A percentile compares a stretch with the other conserved stretches of the same genome.
Conservation (phyloP, 169 alveolate species). For the Cryptosporidium andersoni region DNA sequence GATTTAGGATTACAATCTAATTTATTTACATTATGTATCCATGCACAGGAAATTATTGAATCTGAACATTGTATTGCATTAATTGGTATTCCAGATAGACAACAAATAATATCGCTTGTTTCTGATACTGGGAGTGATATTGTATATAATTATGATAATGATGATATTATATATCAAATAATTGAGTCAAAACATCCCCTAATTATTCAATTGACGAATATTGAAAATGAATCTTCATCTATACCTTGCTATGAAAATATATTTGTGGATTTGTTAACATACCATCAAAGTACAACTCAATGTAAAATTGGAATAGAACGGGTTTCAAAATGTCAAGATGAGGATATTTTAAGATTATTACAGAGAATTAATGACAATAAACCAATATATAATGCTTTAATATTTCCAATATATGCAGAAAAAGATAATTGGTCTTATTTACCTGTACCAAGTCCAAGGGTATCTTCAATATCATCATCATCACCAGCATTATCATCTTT, state of each 20-base stretch:
- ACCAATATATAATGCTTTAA: slow-evolving; percentile 61
- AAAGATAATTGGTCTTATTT: slow-evolving; percentile 68
- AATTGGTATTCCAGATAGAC: slow-evolving; percentile 70
- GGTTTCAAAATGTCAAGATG: slow-evolving; percentile 21
- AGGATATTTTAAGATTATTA: slow-evolving; percentile 33
- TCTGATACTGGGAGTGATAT: slow-evolving; percentile 58
- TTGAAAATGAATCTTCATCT: slow-evolving; percentile 20
- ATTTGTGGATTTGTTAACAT: slow-evolving; percentile 3
- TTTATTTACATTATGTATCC: slow-evolving; percentile 52
- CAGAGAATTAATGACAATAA: slow-evolving; percentile 37
- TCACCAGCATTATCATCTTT: slow-evolving; percentile 60
- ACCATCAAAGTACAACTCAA: slow-evolving; percentile 3
- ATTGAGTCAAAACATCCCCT: slow-evolving; percentile 62
- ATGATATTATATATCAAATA: slow-evolving; percentile 38
- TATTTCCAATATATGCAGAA: slow-evolving; percentile 68
- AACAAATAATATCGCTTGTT: slow-evolving; percentile 55
- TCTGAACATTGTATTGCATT: slow-evolving; percentile 68
- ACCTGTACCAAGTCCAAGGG: slow-evolving; percentile 64
- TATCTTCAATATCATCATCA: slow-evolving; percentile 55
- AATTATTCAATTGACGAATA: slow-evolving; percentile 21
- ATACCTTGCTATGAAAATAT: slow-evolving; percentile 16
- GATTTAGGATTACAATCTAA: slow-evolving; percentile 67
- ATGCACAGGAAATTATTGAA: slow-evolving; percentile 70
- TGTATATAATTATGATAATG: slow-evolving; percentile 39
- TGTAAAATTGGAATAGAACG: background rate